phyloP scores from a whole-genome alignment of 2,329 filamentous ascomycete genomes.

The Ramularia endophylla region DNA sequence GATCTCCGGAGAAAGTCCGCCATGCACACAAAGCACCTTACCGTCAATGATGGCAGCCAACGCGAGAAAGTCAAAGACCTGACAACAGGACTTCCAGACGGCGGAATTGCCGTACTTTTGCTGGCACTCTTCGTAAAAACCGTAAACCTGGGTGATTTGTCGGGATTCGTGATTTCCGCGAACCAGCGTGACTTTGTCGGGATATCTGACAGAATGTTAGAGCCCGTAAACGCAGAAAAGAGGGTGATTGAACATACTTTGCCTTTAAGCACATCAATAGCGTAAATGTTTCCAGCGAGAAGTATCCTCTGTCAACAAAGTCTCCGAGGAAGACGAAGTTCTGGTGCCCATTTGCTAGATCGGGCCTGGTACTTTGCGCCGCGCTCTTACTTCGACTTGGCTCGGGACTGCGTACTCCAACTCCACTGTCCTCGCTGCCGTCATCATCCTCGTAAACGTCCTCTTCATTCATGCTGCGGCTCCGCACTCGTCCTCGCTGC shows the following conservation, averaged over 20 bases:
- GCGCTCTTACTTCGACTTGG: constrained; percentile 33
- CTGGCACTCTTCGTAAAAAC: constrained; percentile 72
- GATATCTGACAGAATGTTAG: constrained; percentile 47
- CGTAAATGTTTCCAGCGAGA: constrained; percentile 67
- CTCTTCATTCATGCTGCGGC: constrained; percentile 32
- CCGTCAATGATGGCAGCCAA: constrained; percentile 69
- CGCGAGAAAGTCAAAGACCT: constrained; percentile 72
- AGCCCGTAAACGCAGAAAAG: too few species aligned
- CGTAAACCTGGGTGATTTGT: constrained; percentile 72
- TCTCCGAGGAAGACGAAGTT: constrained; percentile 70
- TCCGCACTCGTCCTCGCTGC: constrained; percentile 33
- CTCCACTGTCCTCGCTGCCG: constrained; percentile 40
- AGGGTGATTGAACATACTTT: constrained; percentile 42
- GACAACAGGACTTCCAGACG: constrained; percentile 73
- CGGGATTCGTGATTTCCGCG: constrained; percentile 71
- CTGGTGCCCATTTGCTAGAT: constrained; percentile 51
- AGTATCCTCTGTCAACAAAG: constrained; percentile 70
- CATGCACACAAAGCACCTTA: constrained; percentile 67
- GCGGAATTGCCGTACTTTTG: constrained; percentile 73
- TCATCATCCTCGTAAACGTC: constrained; percentile 45
- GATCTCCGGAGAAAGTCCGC: constrained; percentile 66
- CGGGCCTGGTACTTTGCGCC: constrained; percentile 25
- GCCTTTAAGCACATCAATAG: constrained; percentile 67
- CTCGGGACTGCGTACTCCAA: constrained; percentile 34
- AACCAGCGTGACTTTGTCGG: constrained; percentile 65